phyloP scores from a whole-genome alignment of 1,284 basidiomycete genomes.

The Ganoderma resinaceum region DNA sequence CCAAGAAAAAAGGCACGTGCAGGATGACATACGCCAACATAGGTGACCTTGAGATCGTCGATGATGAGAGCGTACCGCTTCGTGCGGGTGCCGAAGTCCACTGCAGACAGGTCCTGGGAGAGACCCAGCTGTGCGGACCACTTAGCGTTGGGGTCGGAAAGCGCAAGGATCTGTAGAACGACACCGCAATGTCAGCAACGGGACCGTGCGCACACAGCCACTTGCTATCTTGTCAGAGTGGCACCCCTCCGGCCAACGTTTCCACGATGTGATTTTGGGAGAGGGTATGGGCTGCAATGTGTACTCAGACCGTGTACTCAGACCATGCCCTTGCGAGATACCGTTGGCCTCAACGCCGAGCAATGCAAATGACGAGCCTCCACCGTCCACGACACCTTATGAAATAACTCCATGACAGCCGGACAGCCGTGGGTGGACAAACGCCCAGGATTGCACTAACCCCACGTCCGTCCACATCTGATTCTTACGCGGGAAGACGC shows the following conservation, averaged over 20 bases:
- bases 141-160: conserved; percentile 67
- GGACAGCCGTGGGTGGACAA: background rate
- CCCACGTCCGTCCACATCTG: background rate
- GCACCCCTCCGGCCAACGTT: background rate
- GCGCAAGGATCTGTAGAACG: conserved; percentile 52
- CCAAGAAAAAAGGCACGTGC: background rate
- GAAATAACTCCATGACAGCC: background rate
- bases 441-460: background rate
- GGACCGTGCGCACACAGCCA: background rate
- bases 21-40: conserved; percentile 56
- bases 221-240: background rate
- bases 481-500: too few species aligned
- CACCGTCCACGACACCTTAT: background rate
- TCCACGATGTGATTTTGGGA: background rate
- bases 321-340: too few species aligned
- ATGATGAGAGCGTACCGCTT: conserved; percentile 75
- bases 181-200: background rate
- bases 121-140: conserved; percentile 74
- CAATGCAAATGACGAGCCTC: too few species aligned
- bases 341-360: too few species aligned
- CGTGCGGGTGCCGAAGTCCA: conserved; percentile 76
- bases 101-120: conserved; percentile 60
- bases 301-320: too few species aligned
- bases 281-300: too few species aligned
- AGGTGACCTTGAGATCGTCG: conserved; percentile 74